Conservation (phyloP, 176 grass and related monocot genomes). For the Phoenix roebelenii region DNA sequence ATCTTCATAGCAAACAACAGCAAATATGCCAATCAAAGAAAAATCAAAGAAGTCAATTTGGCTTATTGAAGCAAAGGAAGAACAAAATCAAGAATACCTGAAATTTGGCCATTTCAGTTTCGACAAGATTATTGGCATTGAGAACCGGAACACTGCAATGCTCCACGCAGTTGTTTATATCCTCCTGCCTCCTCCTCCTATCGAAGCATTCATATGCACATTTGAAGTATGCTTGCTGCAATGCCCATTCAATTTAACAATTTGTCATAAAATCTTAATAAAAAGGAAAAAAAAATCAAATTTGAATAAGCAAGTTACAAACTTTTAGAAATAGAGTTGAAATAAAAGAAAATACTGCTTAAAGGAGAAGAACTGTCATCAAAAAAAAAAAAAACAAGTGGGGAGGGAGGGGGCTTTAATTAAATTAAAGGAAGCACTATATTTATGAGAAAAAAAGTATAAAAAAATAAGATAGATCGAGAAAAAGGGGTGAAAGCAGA, state of each 20-base stretch:
- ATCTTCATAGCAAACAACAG: neutral
- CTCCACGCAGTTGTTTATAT: constrained; percentile 78
- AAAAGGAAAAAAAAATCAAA: too few relatives aligned
- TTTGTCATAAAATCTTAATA: too few relatives aligned
- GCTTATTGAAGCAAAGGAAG: neutral
- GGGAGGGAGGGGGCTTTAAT: too few relatives aligned
- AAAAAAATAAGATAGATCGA: too few relatives aligned
- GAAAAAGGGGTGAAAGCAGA: too few relatives aligned
- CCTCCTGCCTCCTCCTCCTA: constrained; percentile 54
- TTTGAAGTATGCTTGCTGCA: constrained; percentile 94
- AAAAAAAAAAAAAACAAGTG: too few relatives aligned
- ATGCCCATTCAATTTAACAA: constrained; percentile 6
- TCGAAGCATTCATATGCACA: constrained; percentile 95
- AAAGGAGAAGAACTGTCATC: too few relatives aligned
- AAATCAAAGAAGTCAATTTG: neutral
- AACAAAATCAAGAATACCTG: constrained; percentile 39
- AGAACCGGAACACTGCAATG: constrained; percentile 76
- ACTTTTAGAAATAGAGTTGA: too few relatives aligned
- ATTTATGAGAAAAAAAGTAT: too few relatives aligned
- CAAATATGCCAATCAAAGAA: neutral
- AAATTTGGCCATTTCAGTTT: constrained; percentile 91
- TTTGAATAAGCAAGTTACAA: too few relatives aligned
- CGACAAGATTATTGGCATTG: constrained; percentile 65
- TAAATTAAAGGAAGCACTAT: too few relatives aligned
- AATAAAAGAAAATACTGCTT: too few relatives aligned